phyloP scores from a whole-genome alignment of 2,329 filamentous ascomycete species.

The Sporothrix globosa region DNA sequence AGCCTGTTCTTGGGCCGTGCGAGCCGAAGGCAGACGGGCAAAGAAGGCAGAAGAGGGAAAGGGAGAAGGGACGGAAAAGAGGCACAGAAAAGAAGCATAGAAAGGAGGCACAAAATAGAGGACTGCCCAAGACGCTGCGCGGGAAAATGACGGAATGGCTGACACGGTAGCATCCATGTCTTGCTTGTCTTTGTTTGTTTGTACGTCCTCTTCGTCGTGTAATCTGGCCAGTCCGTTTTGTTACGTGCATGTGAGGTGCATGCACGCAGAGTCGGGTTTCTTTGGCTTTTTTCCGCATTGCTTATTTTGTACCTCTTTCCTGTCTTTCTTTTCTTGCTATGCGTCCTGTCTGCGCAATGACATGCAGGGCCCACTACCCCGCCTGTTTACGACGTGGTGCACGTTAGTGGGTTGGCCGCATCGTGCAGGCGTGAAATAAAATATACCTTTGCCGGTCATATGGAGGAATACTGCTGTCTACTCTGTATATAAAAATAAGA shows the following conservation, averaged over 20 bases:
- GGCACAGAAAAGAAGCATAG: neutral
- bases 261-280: neutral
- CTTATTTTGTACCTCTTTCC: too few relatives aligned
- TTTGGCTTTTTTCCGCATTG: neutral
- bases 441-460: too few relatives aligned
- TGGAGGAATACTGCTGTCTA: too few relatives aligned
- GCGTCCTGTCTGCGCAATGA: neutral
- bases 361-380: conserved; percentile 18
- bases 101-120: neutral
- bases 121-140: neutral
- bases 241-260: conserved; percentile 15
- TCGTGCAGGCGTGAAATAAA: neutral
- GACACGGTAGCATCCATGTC: conserved; percentile 7
- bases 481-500: too few relatives aligned
- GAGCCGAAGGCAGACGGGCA: neutral
- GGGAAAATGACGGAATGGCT: conserved; percentile 1
- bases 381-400: conserved; percentile 22
- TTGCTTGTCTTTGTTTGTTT: neutral
- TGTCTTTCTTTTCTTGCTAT: neutral
- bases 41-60: neutral
- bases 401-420: neutral
- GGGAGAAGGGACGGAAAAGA: neutral
- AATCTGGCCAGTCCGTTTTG: neutral
- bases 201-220: neutral
- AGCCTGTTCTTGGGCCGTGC: conserved; percentile 3